phyloP scores from a whole-genome alignment of 306 rosid species.

The Cucurbita argyrosperma region DNA sequence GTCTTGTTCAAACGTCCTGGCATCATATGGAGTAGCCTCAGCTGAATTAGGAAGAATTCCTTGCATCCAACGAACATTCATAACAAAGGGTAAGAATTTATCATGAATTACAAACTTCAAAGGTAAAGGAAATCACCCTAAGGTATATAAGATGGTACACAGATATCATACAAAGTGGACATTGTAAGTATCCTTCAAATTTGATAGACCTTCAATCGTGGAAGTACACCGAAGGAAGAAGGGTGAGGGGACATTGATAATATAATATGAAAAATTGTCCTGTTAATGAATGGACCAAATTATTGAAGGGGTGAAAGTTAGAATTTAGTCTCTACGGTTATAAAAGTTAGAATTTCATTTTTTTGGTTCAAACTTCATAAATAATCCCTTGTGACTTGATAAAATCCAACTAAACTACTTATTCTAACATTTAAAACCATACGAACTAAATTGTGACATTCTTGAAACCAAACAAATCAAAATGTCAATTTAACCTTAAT shows the following conservation, averaged over 20 bases:
- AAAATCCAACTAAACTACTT: too few species aligned
- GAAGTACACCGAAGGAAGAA: neutral
- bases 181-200: neutral
- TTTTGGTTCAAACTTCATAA: too few species aligned
- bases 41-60: slow-evolving; percentile 32
- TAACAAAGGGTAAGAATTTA: neutral
- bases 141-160: neutral
- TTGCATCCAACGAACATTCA: slow-evolving; percentile 34
- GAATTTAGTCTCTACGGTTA: too few species aligned
- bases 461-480: too few species aligned
- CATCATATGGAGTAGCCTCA: slow-evolving; percentile 42
- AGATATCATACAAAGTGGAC: neutral
- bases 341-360: too few species aligned
- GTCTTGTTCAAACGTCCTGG: slow-evolving; percentile 41
- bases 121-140: neutral
- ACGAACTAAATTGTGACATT: too few species aligned
- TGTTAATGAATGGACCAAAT: too few species aligned
- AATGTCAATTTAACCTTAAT: too few species aligned
- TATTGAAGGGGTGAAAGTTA: too few species aligned
- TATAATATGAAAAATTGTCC: neutral
- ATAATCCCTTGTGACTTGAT: too few species aligned
- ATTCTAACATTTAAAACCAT: too few species aligned
- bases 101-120: neutral
- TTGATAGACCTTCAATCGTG: neutral
- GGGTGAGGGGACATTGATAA: neutral